These are phyloP conservation scores for Backusella psychrophila DNA, from an alignment of 192 early-diverging fungal species.

Conservation along the genomic window DNA sequence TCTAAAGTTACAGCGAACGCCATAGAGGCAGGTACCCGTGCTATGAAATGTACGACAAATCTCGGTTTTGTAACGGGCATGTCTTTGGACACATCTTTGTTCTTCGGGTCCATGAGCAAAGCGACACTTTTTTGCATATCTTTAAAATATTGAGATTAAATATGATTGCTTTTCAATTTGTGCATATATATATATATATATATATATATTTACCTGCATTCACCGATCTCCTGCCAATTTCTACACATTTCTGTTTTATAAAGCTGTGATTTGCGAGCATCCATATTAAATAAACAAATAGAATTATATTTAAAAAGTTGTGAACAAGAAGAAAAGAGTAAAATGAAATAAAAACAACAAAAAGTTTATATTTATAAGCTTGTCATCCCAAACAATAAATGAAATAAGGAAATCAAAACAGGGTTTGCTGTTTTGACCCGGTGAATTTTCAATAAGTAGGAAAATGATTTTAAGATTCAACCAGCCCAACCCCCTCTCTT, in stretches of 20 bases:
- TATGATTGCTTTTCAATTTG: neutral
- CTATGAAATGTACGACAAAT: slow-evolving; percentile 90
- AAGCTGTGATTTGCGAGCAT: slow-evolving; percentile 16
- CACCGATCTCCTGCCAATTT: slow-evolving; percentile 47
- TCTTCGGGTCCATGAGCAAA: slow-evolving; percentile 88
- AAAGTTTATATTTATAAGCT: neutral
- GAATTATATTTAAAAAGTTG: neutral
- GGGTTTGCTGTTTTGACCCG: neutral
- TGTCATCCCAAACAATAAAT: slow-evolving; percentile 10
- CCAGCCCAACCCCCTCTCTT: neutral
- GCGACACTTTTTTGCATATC: slow-evolving; percentile 91
- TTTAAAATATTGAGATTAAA: slow-evolving; percentile 22
- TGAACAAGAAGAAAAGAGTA: neutral
- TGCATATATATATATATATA: neutral
- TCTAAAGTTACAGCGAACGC: slow-evolving; percentile 93
- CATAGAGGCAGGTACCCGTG: slow-evolving; percentile 89
- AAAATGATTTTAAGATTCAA: slow-evolving; percentile 19
- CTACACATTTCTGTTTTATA: slow-evolving; percentile 52
- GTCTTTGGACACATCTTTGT: slow-evolving; percentile 76
- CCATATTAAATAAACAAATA: neutral
- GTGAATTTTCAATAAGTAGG: neutral
- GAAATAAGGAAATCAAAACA: neutral
- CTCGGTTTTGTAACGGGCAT: slow-evolving; percentile 95
- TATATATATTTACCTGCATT: slow-evolving; percentile 46
- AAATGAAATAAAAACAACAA: slow-evolving; percentile 3